A percentile compares a stretch with the other conserved stretches of the same genome.
phyloP scores from a whole-genome alignment of 257 asterid genomes.

The Gynochthodes officinalis region DNA sequence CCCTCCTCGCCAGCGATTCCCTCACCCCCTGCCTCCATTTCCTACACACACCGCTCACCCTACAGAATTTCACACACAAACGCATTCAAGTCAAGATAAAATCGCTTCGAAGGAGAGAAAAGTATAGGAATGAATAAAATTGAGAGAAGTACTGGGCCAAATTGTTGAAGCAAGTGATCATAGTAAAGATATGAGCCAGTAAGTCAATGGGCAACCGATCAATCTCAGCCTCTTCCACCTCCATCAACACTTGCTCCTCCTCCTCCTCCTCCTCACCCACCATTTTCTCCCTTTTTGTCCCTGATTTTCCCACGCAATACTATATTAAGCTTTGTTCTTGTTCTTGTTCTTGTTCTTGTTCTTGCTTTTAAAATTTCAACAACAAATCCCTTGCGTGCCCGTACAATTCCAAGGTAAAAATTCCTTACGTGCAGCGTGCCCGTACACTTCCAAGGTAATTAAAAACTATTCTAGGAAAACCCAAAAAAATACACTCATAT shows the following conservation, averaged over 20 bases:
- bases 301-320: not conserved
- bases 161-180: slow-evolving; percentile 72
- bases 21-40: slow-evolving; percentile 87
- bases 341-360: no score
- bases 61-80: slow-evolving; percentile 10
- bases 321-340: not conserved
- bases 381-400: no score
- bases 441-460: not conserved
- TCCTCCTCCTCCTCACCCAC: slow-evolving; percentile 26
- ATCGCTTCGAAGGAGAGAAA: not conserved
- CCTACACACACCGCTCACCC: slow-evolving; percentile 69
- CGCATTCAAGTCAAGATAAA: no score
- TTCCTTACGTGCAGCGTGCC: no score
- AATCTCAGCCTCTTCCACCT: slow-evolving; percentile 49
- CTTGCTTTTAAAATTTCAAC: not conserved
- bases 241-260: slow-evolving; percentile 11
- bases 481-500: not conserved
- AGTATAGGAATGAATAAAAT: not conserved
- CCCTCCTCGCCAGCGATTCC: slow-evolving; percentile 67
- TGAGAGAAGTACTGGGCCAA: slow-evolving; percentile 55
- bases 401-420: no score
- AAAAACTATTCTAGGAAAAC: not conserved
- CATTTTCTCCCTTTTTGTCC: slow-evolving; percentile 33
- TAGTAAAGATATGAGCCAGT: slow-evolving; percentile 70
- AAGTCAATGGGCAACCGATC: slow-evolving; percentile 79